phyloP scores from a whole-genome alignment of 1,284 basidiomycete species.

The Cryptococcus sp. region DNA sequence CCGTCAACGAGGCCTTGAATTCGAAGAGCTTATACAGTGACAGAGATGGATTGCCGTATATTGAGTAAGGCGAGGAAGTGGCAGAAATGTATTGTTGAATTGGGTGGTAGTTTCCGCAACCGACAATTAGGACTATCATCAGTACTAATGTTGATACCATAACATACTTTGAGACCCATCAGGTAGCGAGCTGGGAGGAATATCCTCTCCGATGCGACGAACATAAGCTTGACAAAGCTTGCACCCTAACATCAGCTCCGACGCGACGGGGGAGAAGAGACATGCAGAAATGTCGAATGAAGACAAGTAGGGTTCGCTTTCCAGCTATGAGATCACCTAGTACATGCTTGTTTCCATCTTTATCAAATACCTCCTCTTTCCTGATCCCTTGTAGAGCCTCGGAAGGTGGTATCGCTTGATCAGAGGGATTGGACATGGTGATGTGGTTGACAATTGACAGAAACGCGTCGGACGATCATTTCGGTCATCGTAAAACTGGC shows the following conservation, averaged over 20 bases:
- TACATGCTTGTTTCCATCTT: constrained; percentile 12
- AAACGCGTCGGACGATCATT: too few relatives aligned
- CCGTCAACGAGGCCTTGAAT: constrained; percentile 14
- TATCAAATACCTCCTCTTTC: constrained; percentile 16
- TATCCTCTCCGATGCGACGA: constrained; percentile 8
- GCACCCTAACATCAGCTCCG: constrained; percentile 8
- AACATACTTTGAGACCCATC: constrained; percentile 13
- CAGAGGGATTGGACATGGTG: too few relatives aligned
- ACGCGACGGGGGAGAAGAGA: background rate
- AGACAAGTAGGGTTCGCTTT: constrained; percentile 16
- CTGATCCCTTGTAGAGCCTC: background rate
- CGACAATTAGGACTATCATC: constrained; percentile 23
- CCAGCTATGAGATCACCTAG: constrained; percentile 17
- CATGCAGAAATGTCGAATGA: constrained; percentile 32
- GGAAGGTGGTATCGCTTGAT: too few relatives aligned
- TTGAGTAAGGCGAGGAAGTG: constrained; percentile 16
- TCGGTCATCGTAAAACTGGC: too few relatives aligned
- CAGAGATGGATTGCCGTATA: constrained; percentile 25
- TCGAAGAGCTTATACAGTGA: constrained; percentile 19
- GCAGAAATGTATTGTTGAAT: constrained; percentile 16
- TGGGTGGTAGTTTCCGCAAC: constrained; percentile 18
- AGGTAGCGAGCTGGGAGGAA: constrained; percentile 19
- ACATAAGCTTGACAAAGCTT: constrained; percentile 21
- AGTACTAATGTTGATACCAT: background rate
- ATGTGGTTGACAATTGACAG: too few relatives aligned